Base-by-base conservation (phyloP, 2,329 filamentous ascomycete species). In the Ophiostoma sp. region DNA sequence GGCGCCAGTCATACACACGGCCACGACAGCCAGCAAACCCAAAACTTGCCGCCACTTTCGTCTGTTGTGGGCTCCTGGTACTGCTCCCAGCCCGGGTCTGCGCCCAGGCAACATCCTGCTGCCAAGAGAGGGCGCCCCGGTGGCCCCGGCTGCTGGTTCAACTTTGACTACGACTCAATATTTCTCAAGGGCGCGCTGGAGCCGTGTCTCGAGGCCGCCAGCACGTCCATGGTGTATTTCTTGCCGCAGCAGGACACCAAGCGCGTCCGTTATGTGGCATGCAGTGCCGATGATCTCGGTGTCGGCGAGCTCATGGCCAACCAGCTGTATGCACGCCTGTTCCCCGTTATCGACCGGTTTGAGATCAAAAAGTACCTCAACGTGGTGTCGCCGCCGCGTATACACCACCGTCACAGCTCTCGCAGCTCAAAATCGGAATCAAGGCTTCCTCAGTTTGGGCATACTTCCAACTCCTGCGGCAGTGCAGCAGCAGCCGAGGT, bases 211-310 rank as follows among this genome's bases (percentile, higher is more conserved):
- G 77, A 75, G 60, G 83, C 82, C 35, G 81, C 83, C 78, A 82
- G 80, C 77, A 77, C 78, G 68, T 82, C 83, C 35, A 81, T 84
- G 81, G 79, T 81, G 66, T 83, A 84, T 74, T 85, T 84, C 74
- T 72, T 85, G 27, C 75, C 76, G 20, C 75, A 76, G n/a, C 77
- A 79, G 70, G 83, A 84, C 74, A 79, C 81, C 41, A 72, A 72
- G 17, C 80, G 82, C 36, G 82, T 85, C 68, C 76, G 78, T 33
- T 79, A 81, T 72, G 77, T 83, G 7, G 83, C 81, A 5, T 79
- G 81, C 70, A 77, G 80, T 1, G 82, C 83, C 69, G 75, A 77
- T 39, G 82, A 83, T 74, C 77, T 85, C 70, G 78, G 79, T 33
- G 81, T 82, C 71, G 80, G 80, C 67, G 77, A 79, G 67, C 77